Evolutionary conservation across 1,139 yeast species (phyloP), one percentile per base, ranked within the genome.

Genomic region (Candida mesenterica): DNA sequence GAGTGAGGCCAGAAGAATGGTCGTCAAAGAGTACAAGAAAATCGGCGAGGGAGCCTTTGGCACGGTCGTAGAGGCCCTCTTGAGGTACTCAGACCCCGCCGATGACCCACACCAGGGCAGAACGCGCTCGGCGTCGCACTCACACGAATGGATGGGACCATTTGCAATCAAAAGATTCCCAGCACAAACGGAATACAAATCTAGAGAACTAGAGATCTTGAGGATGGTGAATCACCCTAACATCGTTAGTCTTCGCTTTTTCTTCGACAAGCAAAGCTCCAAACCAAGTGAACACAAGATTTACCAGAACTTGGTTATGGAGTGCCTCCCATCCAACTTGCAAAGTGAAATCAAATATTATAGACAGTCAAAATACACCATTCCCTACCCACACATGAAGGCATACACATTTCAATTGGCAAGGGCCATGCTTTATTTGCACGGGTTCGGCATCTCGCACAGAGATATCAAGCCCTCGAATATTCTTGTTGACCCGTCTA

Each of bases 41-140:
- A 82, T 84, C 32, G 94, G 94, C 4, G 88, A 83, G 57, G 94
- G 94, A 25, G 92, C 94, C 3, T 84, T 84, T 54, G 94, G 94
- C 30, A 82, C 88, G 2, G 94, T 84, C 15, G 82, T 82, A 9
- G 89, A 83, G 53, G 90, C 94, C 1, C 75, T 77, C 42, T 63
- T 78, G 41, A 64, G 61, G 42, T 54, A 61, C 34, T 45, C 58
- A 19, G 56, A 49, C 31, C 58, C 56, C 32, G 42, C 42, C 23
- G 43, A 13, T 16, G 15, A 25, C 19, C 14, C 16, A 17, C 27
- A 31, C 15, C 22, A 19, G 9, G 13, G 5, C 6, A 7, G 17
- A 25, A 17, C 12, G 12, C 8, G 17, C 5, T 12, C 15, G 4
- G 9, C 22, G 6, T 19, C 22, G 8, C 9, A 19, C 22, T 9